Percentiles rank a stretch among this genome's conserved stretches.
phyloP scores from a whole-genome alignment of 495 filamentous ascomycete species.

The Pseudevernia furfuracea region DNA sequence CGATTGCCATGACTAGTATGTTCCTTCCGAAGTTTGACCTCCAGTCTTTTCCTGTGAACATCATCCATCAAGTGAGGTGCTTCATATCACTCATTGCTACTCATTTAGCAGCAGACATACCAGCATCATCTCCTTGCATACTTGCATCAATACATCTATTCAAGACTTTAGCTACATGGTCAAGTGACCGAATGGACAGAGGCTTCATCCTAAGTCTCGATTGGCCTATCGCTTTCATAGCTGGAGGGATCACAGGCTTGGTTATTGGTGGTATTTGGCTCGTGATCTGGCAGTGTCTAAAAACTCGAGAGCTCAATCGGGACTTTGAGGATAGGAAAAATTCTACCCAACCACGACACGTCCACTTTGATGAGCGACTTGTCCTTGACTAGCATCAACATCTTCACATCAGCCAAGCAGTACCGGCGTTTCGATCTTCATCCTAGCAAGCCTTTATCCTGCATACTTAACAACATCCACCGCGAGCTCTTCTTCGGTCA shows the following conservation, averaged over 20 bases:
- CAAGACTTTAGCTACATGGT: background rate
- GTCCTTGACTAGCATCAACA: constrained; percentile 2
- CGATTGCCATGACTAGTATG: background rate
- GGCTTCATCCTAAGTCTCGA: background rate
- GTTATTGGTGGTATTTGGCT: background rate
- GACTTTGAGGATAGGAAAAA: constrained; percentile 1
- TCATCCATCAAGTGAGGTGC: background rate
- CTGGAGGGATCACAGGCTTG: background rate
- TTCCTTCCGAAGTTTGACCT: background rate
- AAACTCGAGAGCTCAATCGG: background rate
- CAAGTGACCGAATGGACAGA: background rate
- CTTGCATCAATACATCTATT: background rate
- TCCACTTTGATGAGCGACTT: constrained; percentile 8
- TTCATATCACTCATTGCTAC: constrained; percentile 3
- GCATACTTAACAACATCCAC: background rate
- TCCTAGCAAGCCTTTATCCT: background rate
- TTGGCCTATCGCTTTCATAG: background rate
- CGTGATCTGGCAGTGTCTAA: background rate
- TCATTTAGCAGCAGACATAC: constrained; percentile 5
- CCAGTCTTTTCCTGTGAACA: background rate
- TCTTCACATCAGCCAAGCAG: background rate
- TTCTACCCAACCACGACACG: constrained; percentile 1
- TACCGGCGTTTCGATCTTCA: background rate
- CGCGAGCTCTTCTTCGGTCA: background rate
- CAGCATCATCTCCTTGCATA: background rate